phyloP scores from a whole-genome alignment of 2,329 filamentous ascomycete genomes.

The Neonectria magnoliae region DNA sequence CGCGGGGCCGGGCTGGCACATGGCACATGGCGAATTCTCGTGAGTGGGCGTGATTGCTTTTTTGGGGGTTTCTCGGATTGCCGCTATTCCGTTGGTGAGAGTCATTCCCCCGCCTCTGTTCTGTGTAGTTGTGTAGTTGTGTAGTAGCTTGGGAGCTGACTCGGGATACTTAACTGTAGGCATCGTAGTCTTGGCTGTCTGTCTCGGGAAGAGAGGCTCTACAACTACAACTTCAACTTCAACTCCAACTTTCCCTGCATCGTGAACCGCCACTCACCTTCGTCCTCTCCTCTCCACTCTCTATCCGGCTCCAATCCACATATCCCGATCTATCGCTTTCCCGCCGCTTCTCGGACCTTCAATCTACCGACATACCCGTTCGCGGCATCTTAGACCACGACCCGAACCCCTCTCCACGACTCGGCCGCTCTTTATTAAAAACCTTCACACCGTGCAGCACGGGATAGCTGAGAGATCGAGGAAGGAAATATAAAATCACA shows the following conservation, averaged over 20 bases:
- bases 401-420: slow-evolving; percentile 13
- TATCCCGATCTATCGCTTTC: not conserved
- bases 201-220: not conserved
- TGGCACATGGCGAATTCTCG: not conserved
- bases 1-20: not conserved
- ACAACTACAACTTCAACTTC: not conserved
- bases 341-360: slow-evolving; percentile 6
- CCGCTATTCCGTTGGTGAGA: not conserved
- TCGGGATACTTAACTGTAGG: not conserved
- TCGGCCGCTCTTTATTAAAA: slow-evolving; percentile 4
- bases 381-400: slow-evolving; percentile 12
- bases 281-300: not conserved
- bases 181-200: not conserved
- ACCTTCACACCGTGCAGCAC: not conserved
- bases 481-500: not conserved
- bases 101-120: not conserved
- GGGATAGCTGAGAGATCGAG: not conserved
- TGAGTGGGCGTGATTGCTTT: not conserved
- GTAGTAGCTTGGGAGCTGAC: not conserved
- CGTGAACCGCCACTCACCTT: not conserved
- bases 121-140: no score
- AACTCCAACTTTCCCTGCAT: not conserved
- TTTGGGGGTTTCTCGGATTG: not conserved
- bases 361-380: slow-evolving; percentile 24
- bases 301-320: not conserved